These are phyloP conservation scores for Lentinus tigrinus DNA, from an alignment of 768 basidiomycete genomes.

Conservation along the genomic window DNA sequence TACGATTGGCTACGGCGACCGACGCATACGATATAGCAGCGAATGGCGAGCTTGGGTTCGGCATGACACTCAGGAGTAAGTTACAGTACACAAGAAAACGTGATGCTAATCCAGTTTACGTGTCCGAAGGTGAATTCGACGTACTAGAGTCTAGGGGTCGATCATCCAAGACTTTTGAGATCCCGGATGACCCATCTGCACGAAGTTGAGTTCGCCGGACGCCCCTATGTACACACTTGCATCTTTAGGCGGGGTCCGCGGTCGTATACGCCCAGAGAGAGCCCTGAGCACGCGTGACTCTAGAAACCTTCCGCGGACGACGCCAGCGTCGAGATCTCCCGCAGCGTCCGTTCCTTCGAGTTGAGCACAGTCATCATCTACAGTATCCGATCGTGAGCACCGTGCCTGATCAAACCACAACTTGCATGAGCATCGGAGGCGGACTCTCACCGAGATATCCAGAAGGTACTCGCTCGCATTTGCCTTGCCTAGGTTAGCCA, in stretches of 20 bases:
- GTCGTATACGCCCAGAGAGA: constrained; percentile 12
- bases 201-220: no score
- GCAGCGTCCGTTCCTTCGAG: constrained; percentile 62
- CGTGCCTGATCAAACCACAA: no score
- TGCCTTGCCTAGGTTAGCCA: constrained; percentile 13
- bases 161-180: no score
- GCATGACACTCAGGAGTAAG: no score
- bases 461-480: constrained; percentile 4
- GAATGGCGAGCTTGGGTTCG: no score
- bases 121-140: no score
- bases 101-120: no score
- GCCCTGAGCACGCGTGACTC: constrained; percentile 50
- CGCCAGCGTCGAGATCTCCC: constrained; percentile 52
- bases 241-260: background rate
- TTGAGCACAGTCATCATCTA: constrained; percentile 69
- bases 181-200: no score
- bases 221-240: background rate
- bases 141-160: no score
- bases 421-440: background rate
- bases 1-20: no score
- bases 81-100: no score
- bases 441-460: constrained; percentile 6
- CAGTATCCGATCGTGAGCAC: background rate
- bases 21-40: no score
- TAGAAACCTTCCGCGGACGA: constrained; percentile 54